Conservation (phyloP, 2,329 filamentous ascomycete species). For the Ophiostoma himal-ulmi region DNA sequence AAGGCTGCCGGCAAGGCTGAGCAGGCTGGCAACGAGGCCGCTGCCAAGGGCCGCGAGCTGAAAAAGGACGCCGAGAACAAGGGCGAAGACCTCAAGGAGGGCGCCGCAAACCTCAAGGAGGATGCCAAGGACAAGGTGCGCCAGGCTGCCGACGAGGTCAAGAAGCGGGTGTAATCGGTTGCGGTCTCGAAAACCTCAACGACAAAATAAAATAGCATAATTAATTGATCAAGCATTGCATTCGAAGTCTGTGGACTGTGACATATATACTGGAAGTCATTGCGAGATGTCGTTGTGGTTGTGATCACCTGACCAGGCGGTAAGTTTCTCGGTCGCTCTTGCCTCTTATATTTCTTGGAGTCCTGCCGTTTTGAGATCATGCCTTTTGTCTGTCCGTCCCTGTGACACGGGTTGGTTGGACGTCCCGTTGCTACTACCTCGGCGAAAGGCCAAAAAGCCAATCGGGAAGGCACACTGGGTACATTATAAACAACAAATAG, state of each 20-base stretch:
- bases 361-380: not conserved
- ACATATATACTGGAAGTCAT: not conserved
- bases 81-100: slow-evolving; percentile 33
- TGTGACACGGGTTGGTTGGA: not conserved
- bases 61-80: slow-evolving; percentile 28
- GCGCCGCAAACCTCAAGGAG: slow-evolving; percentile 39
- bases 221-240: not conserved
- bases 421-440: not conserved
- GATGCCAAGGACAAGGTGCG: slow-evolving; percentile 36
- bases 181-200: not conserved
- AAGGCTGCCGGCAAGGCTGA: slow-evolving; percentile 29
- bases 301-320: not conserved
- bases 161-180: slow-evolving; percentile 25
- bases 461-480: not conserved
- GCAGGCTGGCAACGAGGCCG: slow-evolving; percentile 29
- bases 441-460: not conserved
- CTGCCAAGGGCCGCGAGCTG: slow-evolving; percentile 44
- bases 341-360: not conserved
- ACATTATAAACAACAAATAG: not conserved
- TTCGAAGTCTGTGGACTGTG: not conserved
- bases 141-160: slow-evolving; percentile 39
- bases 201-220: not conserved
- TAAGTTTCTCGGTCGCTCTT: not conserved
- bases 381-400: no score
- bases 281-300: not conserved